A percentile compares a stretch with the other conserved stretches of the same genome.
phyloP scores from a whole-genome alignment of 2,329 filamentous ascomycete species.

The Basipetospora chlamydospora region DNA sequence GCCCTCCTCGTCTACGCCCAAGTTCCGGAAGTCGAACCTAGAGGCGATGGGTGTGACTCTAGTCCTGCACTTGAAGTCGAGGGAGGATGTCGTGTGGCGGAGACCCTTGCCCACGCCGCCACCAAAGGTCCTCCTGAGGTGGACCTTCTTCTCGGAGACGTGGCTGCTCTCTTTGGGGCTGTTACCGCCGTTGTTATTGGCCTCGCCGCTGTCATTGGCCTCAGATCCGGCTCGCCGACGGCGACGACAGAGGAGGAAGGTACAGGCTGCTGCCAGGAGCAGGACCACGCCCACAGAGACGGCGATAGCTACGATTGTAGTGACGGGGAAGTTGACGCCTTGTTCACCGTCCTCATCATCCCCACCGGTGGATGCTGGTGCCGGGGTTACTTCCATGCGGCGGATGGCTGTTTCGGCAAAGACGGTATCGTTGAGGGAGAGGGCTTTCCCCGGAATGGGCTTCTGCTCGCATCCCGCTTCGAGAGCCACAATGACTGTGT shows the following conservation, averaged over 20 bases:
- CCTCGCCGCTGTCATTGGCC: too few species aligned
- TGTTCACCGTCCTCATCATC: too few species aligned
- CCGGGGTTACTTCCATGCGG: conserved; percentile 14
- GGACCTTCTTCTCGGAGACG: too few species aligned
- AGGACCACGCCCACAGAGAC: conserved; percentile 23
- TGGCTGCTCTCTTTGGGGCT: too few species aligned
- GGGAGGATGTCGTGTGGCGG: conserved; percentile 25
- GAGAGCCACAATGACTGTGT: conserved; percentile 32
- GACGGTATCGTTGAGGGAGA: conserved; percentile 30
- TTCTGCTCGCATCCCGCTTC: conserved; percentile 35
- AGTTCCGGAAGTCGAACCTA: conserved; percentile 13
- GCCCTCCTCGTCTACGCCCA: conserved; percentile 17
- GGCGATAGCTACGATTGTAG: conserved; percentile 12
- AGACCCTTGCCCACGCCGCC: too few species aligned
- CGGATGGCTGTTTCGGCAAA: conserved; percentile 19
- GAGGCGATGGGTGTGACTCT: conserved; percentile 25
- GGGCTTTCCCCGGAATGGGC: conserved; percentile 19
- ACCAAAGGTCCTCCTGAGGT: not conserved
- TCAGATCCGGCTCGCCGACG: too few species aligned
- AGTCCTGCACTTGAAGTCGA: conserved; percentile 37
- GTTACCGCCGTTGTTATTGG: conserved; percentile 17
- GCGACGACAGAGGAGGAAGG: conserved; percentile 19
- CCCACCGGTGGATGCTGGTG: too few species aligned
- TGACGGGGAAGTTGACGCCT: not conserved
- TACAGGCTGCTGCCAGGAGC: conserved; percentile 22